Base-by-base conservation (phyloP, 2,329 filamentous ascomycete genomes). In the Cytospora mali region DNA sequence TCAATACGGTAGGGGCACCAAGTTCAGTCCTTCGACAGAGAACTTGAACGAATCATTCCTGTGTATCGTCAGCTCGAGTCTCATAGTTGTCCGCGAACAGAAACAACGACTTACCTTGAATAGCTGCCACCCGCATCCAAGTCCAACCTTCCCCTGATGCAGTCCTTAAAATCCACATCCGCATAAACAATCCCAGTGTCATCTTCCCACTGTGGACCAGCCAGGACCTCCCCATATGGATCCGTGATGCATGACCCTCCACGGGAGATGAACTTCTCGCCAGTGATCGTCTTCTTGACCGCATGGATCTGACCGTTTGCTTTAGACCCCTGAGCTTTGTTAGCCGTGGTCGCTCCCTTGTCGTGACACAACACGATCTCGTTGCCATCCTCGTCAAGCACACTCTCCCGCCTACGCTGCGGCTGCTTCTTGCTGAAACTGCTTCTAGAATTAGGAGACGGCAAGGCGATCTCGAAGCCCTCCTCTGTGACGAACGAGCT, bases 81-180 rank as follows among this genome's bases (percentile, higher is more conserved):
- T 9, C 23, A 9, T 25, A 39, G 25, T 16, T 27, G 49, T 33
- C 35, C 28, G 29, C 33, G 16, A 33, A 16, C 29, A 29, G 25
- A 27, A 23, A 9, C 4, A 28, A 23, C 27, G 18, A 66, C 88
- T 66, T 83, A 90, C 73, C 92, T 83, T 2, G 92, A 93, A 75
- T 96, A 97, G 71, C 89, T 93, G 0, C 93, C 93, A 2, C 87
- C 92, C 42, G 91, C 87, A 77, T 97, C 93, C 53, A 97, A 74
- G 73, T 97, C 93, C 67, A 97, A 74, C 58, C 92, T 80, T 0
- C 93, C 93, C 11, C 91, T 82, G 68, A 93, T 85, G 69, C 93
- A 97, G 68, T 97, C 92, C 54, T 96, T 90, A 70, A 97, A 89
- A 71, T 97, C 92, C 4, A 93, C 88, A 67, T 95, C 91, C 0